Base-by-base conservation (phyloP, 208 protist genomes). In the Leishmania aethiopica region DNA sequence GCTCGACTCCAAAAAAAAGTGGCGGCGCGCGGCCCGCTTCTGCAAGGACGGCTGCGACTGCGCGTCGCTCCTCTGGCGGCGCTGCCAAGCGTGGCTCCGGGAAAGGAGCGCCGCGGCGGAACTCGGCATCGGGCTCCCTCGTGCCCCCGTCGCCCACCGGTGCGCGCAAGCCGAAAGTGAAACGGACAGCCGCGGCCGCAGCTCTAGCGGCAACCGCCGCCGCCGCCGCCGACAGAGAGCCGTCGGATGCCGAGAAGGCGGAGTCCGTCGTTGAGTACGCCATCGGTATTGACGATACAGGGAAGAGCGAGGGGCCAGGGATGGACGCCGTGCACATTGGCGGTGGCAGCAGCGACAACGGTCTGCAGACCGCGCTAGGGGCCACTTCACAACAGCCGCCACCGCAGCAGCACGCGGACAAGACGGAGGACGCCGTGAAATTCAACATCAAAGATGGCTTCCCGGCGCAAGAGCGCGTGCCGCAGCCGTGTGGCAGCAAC, bases 261-360 rank as follows among this genome's bases (percentile, higher is more conserved):
- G 77, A 85, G 49, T 82, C 82, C 13, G 62, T 85, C 8, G 71
- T 85, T 8, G 78, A 85, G 82, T 81, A 81, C 82, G 59, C 73
- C n/a, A 72, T 81, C n/a, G 79, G 49, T 57, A 55, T 59, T 2
- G 72, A 53, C 2, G 77, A 78, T 42, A 15, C 75, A 45, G 51
- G 32, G 32, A 77, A 77, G 37, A 35, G 17, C 1, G 78, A 77
- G 77, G 77, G 11, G 71, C n/a, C 66, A 69, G 75, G 55, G 62
- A 62, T 5, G 28, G 51, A 25, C 5, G 66, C 13, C 6, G 15
- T 37, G 32, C 19, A 8, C 70, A n/a, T 0, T 19, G n/a, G 6
- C 28, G 25, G 28, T 22, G 17, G 25, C 7, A 40, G 15, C 10
- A 49, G 69, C 70, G 79, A 66, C 71, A 66, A 49, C 72, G 76